Evolutionary conservation across 371 early-diverging fungal species (phyloP).

Genomic region (Mucor saturninus): DNA sequence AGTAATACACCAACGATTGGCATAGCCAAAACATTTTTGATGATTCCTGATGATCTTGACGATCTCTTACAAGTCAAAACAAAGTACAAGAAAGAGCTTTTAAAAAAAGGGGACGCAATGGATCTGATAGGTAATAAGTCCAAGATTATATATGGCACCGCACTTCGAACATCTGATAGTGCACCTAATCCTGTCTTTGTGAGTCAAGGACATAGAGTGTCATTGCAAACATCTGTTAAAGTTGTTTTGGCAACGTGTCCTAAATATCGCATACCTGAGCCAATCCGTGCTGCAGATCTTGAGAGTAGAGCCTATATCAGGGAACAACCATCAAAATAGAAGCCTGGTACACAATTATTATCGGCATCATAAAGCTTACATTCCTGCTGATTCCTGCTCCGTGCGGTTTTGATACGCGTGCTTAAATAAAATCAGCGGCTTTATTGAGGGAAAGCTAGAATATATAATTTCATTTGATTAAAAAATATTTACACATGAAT

Average conservation of each 20-base stretch:
- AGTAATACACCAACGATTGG: conserved; percentile 80
- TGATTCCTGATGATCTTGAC: conserved; percentile 55
- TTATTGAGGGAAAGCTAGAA: too few species aligned
- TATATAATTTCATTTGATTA: too few species aligned
- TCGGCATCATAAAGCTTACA: too few species aligned
- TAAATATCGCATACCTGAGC: conserved; percentile 84
- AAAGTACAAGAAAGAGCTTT: conserved; percentile 31
- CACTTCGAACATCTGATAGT: conserved; percentile 44
- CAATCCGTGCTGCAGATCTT: conserved; percentile 84
- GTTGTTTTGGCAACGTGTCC: conserved; percentile 66
- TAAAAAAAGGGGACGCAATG: conserved; percentile 40
- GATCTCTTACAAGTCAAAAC: conserved; percentile 31
- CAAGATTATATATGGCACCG: conserved; percentile 67
- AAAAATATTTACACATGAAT: too few species aligned
- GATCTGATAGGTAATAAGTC: conserved; percentile 48
- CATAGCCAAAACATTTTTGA: conserved; percentile 86
- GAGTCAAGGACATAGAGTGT: conserved; percentile 80
- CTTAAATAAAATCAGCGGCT: too few species aligned
- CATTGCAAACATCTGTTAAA: conserved; percentile 67
- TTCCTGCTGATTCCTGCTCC: too few species aligned
- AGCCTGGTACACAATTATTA: not conserved
- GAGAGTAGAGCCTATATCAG: conserved; percentile 28
- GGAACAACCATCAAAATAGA: not conserved
- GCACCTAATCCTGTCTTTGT: conserved; percentile 87
- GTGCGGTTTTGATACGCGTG: too few species aligned